Base-by-base conservation (phyloP, 441 rosid species). In the Breynia disticha region DNA sequence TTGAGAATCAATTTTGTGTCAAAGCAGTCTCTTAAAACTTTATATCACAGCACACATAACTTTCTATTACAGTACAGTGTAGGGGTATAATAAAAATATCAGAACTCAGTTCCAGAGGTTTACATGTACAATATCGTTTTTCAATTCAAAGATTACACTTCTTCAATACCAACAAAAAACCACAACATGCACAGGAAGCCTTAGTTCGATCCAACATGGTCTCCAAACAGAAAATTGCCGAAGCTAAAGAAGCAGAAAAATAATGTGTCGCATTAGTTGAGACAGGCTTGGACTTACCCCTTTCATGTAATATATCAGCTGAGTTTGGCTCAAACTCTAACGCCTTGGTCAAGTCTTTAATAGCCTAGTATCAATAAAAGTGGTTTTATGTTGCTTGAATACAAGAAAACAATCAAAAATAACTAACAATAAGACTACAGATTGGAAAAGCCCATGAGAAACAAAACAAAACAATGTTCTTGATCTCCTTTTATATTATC, bases 251-350 rank as follows among this genome's bases (percentile, higher is more conserved):
- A 45, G 2, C 48, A 45, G 48, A 18, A 45, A 28, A 28, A 9
- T 4, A 28, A 4, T 5, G 5, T 28, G 17, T 19, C 28, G 22
- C 14, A 48, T 48, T 48, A 15, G 24, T 48, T 48, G 51, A 48
- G 51, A 60, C 66, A 62, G 35, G 35, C 35, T 28, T 4, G 35
- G 54, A 66, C 61, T 68, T 74, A 94, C 99, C 99, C 66, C 95
- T 83, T 82, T 94, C 99, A 60, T 87, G 96, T 58, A 94, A 75
- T 67, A 94, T 79, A 70, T 94, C 97, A 57, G 90, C 79, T 41
- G 96, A 83, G 60, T 83, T 68, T 60, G 89, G 95, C 72, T 94
- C 99, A 67, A 80, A 83, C 61, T 83, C 87, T 69, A 89, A 73
- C 69, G 99, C 96, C 79, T 78, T 82, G 28, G 94, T 82, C 80